Evolutionary conservation across 202 grass and related monocot species (phyloP), one percentile per base, ranked within the genome.

Genomic region (Thinopyrum obtusiflorum): DNA sequence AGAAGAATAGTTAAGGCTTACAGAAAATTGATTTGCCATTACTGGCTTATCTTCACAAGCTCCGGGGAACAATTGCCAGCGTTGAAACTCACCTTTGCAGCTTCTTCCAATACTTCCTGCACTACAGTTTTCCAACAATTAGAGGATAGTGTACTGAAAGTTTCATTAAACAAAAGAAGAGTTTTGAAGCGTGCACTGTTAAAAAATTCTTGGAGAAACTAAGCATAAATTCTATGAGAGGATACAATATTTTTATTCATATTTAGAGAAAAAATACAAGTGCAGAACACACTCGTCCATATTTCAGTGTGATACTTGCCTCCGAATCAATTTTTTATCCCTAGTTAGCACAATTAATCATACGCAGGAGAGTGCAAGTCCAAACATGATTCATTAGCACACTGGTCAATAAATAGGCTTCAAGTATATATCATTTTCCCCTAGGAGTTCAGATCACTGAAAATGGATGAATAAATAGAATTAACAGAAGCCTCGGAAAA

Each of bases 31-130:
- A 88, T 98, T 96, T 64, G 90, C 86, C 82, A 84, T 46, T 75
- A 98, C 84, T 88, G 93, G 83, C 77, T 88, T 91, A 79, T 98
- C 87, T 81, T 96, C 91, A 84, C 93, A 96, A 68, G 49, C 29
- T 83, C 88, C 93, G 3, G 96, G 93, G 78, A 96, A 98, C 73
- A 98, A 88, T 77, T 96, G 96, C 96, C 96, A 98, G n/a, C 96
- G 88, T 83, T 96, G 93, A 76, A 98, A 98, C 63, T 94, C 90
- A 79, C 96, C 96, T 89, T 87, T 98, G 90, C 89, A 98, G 78
- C 96, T 96, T 91, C 96, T 96, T 86, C 96, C 96, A 64, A 98
- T 98, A 86, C 96, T 98, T 92, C 96, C 93, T 94, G 90, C 82
- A 86, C 93, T 98, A 87, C 47, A 89, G 73, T 84, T 82, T 87